A percentile compares a stretch with the other conserved stretches of the same genome.
Conservation (phyloP, 148 eudicot genomes). For the Spergularia marina region DNA sequence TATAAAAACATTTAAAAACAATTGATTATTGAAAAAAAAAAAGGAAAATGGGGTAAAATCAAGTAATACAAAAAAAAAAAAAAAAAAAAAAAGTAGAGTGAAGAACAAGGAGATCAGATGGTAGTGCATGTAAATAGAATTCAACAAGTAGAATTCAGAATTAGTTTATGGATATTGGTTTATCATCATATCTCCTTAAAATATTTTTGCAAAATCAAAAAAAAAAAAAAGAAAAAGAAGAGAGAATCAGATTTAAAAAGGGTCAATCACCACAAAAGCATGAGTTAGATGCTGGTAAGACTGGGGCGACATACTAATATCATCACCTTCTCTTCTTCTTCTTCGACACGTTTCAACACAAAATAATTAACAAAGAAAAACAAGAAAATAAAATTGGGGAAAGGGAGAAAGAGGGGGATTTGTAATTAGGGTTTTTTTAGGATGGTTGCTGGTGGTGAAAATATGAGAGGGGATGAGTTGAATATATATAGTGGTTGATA, state of each 20-base stretch:
- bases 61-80: too few relatives aligned
- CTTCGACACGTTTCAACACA: neutral
- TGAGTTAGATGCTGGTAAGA: constrained; percentile 28
- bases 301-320: constrained; percentile 39
- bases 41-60: neutral
- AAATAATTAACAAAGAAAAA: neutral
- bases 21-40: neutral
- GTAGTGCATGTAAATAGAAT: constrained; percentile 33
- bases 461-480: too few relatives aligned
- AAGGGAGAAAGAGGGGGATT: too few relatives aligned
- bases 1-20: neutral
- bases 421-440: too few relatives aligned
- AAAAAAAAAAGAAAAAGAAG: neutral
- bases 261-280: constrained; percentile 35
- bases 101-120: constrained; percentile 30
- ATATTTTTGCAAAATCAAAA: neutral
- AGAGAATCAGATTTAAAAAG: constrained; percentile 26
- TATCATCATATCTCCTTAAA: constrained; percentile 28
- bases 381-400: neutral
- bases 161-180: constrained; percentile 19
- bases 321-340: constrained; percentile 17
- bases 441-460: too few relatives aligned
- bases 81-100: neutral
- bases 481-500: too few relatives aligned
- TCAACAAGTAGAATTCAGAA: constrained; percentile 28